These are phyloP conservation scores for Xanthoconium purpureum DNA, from an alignment of 768 basidiomycete genomes.

Conservation along the genomic window DNA sequence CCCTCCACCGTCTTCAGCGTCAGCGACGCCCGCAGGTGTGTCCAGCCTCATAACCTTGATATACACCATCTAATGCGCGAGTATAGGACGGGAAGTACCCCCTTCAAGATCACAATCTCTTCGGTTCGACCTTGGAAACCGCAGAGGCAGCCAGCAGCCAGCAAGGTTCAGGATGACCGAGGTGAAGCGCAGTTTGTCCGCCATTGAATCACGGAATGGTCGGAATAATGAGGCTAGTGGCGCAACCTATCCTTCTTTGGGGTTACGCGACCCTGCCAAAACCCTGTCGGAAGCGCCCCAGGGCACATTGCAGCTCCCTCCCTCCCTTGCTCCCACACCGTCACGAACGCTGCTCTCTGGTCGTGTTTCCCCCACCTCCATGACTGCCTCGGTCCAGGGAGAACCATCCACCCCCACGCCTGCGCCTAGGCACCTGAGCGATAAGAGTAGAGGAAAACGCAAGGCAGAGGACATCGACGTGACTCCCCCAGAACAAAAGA, in stretches of 20 bases:
- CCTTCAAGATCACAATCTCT: conserved; percentile 21
- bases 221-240: conserved; percentile 15
- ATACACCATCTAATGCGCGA: neutral
- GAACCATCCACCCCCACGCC: conserved; percentile 35
- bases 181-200: conserved; percentile 28
- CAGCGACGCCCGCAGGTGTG: conserved; percentile 28
- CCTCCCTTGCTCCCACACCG: conserved; percentile 20
- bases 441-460: conserved; percentile 56
- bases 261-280: conserved; percentile 15
- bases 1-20: conserved; percentile 19
- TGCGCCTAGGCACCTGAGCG: conserved; percentile 30
- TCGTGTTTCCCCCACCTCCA: conserved; percentile 8
- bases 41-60: too few species aligned
- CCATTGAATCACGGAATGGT: conserved; percentile 18
- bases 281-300: conserved; percentile 6
- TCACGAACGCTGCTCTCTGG: conserved; percentile 16
- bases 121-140: conserved; percentile 15
- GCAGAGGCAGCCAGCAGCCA: conserved; percentile 12
- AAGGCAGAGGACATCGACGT: conserved; percentile 73
- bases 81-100: conserved; percentile 15
- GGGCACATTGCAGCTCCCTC: conserved; percentile 5
- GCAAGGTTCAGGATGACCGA: conserved; percentile 12
- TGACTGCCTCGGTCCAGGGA: conserved; percentile 16
- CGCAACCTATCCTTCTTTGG: conserved; percentile 15
- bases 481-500: conserved; percentile 63